Conservation (phyloP, 306 rosid species). For the Dalbergia cultrata region DNA sequence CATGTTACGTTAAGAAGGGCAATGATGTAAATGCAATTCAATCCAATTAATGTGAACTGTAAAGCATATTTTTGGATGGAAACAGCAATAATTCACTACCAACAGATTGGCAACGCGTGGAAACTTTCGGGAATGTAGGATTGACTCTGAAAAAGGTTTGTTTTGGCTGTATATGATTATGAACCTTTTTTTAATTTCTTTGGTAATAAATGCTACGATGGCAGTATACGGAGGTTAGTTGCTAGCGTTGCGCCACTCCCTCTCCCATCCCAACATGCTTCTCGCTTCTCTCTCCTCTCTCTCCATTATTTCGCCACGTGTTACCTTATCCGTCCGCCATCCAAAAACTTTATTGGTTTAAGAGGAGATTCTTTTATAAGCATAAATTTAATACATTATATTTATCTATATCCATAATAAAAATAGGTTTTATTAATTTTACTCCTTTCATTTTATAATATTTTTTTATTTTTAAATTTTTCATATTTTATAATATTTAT, state of each 20-base stretch:
- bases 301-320: conserved; percentile 33
- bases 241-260: conserved; percentile 26
- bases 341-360: too few species aligned
- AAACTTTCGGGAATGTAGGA: not conserved
- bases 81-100: not conserved
- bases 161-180: conserved; percentile 63
- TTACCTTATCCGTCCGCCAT: conserved; percentile 29
- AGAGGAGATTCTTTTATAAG: too few species aligned
- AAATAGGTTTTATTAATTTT: too few species aligned
- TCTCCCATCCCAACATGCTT: conserved; percentile 10
- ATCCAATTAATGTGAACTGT: conserved; percentile 29
- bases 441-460: too few species aligned
- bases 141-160: conserved; percentile 51
- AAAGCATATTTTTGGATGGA: not conserved
- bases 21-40: conserved; percentile 3
- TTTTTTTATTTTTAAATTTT: too few species aligned
- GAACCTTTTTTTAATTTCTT: not conserved
- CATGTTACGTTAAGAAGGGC: not conserved
- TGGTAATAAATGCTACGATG: conserved; percentile 34
- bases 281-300: not conserved
- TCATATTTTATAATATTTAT: too few species aligned
- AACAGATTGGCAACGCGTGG: conserved; percentile 46
- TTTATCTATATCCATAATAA: too few species aligned
- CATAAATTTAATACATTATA: too few species aligned
- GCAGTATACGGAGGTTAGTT: conserved; percentile 24